A percentile compares a stretch with the other conserved stretches of the same genome.
These are phyloP conservation scores for Peronospora destructor DNA, from an alignment of 352 stramenopile species.

Conservation along the genomic window DNA sequence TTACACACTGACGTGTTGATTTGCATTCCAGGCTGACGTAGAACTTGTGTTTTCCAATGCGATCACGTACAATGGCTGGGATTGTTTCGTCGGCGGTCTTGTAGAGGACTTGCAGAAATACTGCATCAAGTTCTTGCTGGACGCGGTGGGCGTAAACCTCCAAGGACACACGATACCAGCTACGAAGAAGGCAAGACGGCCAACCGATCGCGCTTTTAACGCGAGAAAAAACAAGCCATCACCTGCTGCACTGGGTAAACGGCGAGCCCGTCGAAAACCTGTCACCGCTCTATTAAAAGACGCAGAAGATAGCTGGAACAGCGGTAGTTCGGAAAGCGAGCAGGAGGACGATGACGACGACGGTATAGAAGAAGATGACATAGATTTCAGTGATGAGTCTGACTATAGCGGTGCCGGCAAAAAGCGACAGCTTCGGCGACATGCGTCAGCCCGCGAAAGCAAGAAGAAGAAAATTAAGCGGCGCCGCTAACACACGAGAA, in stretches of 20 bases:
- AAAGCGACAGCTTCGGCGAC: conserved; percentile 31
- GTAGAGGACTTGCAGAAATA: conserved; percentile 66
- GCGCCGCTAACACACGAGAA: conserved; percentile 12
- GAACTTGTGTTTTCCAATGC: conserved; percentile 75
- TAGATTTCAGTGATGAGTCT: conserved; percentile 34
- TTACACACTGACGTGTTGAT: conserved; percentile 9
- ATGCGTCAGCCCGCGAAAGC: conserved; percentile 6
- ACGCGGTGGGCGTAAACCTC: conserved; percentile 39
- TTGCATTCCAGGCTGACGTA: conserved; percentile 47
- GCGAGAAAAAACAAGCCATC: conserved; percentile 19
- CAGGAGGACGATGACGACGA: conserved; percentile 59
- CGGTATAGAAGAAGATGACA: conserved; percentile 53
- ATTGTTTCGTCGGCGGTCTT: conserved; percentile 46
- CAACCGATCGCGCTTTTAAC: background rate
- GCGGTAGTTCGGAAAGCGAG: conserved; percentile 37
- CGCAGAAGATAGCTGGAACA: conserved; percentile 48
- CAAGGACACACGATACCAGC: conserved; percentile 23
- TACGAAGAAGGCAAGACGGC: conserved; percentile 9
- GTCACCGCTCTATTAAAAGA: conserved; percentile 31
- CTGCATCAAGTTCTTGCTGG: conserved; percentile 66
- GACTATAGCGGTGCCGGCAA: conserved; percentile 34
- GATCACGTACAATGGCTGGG: conserved; percentile 72
- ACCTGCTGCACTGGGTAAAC: conserved; percentile 26
- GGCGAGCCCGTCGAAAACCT: conserved; percentile 19
- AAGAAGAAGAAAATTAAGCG: conserved; percentile 34